Evolutionary conservation across 352 stramenopile species (phyloP).

Genomic region (Phytopythium boreale): DNA sequence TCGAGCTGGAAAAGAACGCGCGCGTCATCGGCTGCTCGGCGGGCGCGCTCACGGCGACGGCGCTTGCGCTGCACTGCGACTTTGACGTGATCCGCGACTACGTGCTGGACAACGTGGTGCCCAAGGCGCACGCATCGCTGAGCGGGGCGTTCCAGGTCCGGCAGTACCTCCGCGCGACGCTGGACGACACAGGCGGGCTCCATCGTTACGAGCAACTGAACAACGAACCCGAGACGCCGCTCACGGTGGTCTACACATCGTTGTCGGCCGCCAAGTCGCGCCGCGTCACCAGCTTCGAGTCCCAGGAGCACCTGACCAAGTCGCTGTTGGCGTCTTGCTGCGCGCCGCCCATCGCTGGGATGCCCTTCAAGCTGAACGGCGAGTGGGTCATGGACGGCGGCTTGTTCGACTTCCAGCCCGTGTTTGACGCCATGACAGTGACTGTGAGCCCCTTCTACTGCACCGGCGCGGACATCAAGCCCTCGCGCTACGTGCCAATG

Average conservation of each 20-base stretch:
- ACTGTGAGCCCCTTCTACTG: slow-evolving; percentile 87
- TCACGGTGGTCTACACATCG: slow-evolving; percentile 74
- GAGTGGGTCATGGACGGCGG: slow-evolving; percentile 89
- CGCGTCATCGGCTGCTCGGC: slow-evolving; percentile 80
- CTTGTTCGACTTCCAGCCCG: slow-evolving; percentile 80
- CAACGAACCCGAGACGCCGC: slow-evolving; percentile 17
- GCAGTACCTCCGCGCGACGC: slow-evolving; percentile 54
- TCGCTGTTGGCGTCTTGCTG: slow-evolving; percentile 80
- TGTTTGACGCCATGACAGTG: slow-evolving; percentile 67
- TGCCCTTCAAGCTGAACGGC: slow-evolving; percentile 78
- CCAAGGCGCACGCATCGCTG: slow-evolving; percentile 45
- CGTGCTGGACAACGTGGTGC: slow-evolving; percentile 52
- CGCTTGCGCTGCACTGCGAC: slow-evolving; percentile 64
- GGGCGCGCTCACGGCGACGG: slow-evolving; percentile 68
- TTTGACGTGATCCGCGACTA: slow-evolving; percentile 70
- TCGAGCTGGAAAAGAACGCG: slow-evolving; percentile 51
- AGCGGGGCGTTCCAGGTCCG: slow-evolving; percentile 65
- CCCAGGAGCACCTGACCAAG: slow-evolving; percentile 53
- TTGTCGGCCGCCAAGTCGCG: slow-evolving; percentile 68
- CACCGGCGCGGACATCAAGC: slow-evolving; percentile 86
- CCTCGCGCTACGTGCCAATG: slow-evolving; percentile 87
- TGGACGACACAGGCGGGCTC: slow-evolving; percentile 33
- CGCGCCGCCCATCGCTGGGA: slow-evolving; percentile 69
- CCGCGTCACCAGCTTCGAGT: slow-evolving; percentile 65
- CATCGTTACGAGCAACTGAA: slow-evolving; percentile 56